Conservation (phyloP, 2,329 filamentous ascomycete species). For the Fusarium liriodendri region DNA sequence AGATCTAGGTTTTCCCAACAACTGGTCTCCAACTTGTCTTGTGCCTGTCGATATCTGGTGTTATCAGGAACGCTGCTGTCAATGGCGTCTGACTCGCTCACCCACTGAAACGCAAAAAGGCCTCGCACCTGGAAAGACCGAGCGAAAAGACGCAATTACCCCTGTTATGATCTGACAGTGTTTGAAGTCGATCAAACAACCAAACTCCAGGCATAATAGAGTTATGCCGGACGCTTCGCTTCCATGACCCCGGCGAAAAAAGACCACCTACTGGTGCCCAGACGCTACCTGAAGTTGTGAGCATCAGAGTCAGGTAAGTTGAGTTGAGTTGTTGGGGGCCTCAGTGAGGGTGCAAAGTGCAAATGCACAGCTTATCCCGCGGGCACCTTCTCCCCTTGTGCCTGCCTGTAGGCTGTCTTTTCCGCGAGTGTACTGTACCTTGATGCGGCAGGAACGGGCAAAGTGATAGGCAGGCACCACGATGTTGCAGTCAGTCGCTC, state of each 20-base stretch:
- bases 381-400: neutral
- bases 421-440: neutral
- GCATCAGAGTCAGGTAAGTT: constrained; percentile 1
- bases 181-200: neutral
- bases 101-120: neutral
- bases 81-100: neutral
- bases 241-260: neutral
- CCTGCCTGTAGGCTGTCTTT: neutral
- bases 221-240: constrained; percentile 1
- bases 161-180: neutral
- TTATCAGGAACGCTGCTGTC: neutral
- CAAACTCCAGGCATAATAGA: neutral
- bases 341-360: neutral
- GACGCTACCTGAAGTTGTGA: neutral
- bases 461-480: neutral
- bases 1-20: neutral
- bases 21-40: neutral
- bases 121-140: neutral
- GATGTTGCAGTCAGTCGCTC: constrained; percentile 5
- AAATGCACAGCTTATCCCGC: neutral
- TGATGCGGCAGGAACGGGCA: neutral
- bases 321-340: neutral
- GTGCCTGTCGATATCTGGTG: neutral
- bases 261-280: neutral
- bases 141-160: neutral